phyloP scores from a whole-genome alignment of 345 rosid species.

The Geranium rotundifolium region DNA sequence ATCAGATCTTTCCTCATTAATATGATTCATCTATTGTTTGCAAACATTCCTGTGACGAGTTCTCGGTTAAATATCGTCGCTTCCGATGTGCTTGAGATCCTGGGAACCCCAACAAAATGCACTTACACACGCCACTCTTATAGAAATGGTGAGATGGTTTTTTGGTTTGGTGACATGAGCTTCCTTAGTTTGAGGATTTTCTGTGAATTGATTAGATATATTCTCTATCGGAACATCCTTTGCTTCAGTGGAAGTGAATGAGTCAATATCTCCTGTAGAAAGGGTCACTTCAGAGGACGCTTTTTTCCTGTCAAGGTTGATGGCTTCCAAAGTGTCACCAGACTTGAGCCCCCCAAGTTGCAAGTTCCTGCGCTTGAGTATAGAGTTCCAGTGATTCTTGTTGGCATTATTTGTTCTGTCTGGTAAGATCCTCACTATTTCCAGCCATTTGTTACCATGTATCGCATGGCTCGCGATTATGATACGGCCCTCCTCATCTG shows the following conservation, averaged over 20 bases:
- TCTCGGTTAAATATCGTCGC: too few species aligned
- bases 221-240: conserved; percentile 20
- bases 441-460: too few species aligned
- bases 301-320: conserved; percentile 29
- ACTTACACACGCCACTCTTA: conserved; percentile 51
- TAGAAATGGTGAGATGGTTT: conserved; percentile 19
- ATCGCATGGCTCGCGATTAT: conserved; percentile 54
- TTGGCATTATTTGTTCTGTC: too few species aligned
- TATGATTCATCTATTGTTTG: too few species aligned
- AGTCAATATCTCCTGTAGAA: conserved; percentile 4
- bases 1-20: too few species aligned
- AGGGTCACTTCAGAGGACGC: conserved; percentile 37
- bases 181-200: conserved; percentile 14
- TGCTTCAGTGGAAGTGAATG: conserved; percentile 18
- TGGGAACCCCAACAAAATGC: too few species aligned
- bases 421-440: too few species aligned
- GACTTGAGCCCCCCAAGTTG: conserved; percentile 22
- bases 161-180: conserved; percentile 15
- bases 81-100: too few species aligned
- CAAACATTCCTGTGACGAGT: too few species aligned
- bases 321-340: conserved; percentile 19
- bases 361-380: conserved; percentile 45
- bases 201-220: conserved; percentile 16
- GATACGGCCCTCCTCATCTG: conserved; percentile 74
- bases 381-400: too few species aligned